Evolutionary conservation across 2,329 filamentous ascomycete species (phyloP), one percentile per base, ranked within the genome.

Genomic region (Calcarisporium arbuscula): DNA sequence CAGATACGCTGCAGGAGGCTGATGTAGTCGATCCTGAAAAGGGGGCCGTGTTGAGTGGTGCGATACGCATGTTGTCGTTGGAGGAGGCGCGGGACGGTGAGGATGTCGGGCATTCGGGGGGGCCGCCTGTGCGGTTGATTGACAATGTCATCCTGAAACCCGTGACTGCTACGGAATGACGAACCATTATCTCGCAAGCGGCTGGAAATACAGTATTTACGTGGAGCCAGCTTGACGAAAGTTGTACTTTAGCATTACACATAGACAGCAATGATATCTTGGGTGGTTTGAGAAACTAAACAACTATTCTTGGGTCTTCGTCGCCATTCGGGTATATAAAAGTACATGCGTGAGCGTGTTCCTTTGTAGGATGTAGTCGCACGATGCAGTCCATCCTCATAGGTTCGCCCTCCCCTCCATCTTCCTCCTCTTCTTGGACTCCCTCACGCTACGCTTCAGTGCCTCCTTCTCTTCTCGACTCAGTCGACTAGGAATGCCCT

Each of bases 31-130:
- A 95, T 50, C 68, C 72, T 0, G 60, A 63, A 0, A 77, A 67
- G 43, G 90, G 90, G 2, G 89, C 82, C 1, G 82, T 98, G 22
- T 60, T 98, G 38, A 96, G 90, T 54, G 88, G 86, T 4, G 92
- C 92, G 0, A 68, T 98, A 38, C 92, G 85, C 62, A 94, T 98
- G 82, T 56, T 86, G 29, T 84, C 88, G 0, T 66, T 95, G 2
- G 85, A 94, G 53, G 70, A 76, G 33, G 70, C 80, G 1, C 70
- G 68, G 31, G 64, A 76, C 6, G 84, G 74, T 1, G 89, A 96
- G 57, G 80, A 88, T 45, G 59, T 89, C 18, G 88, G 88, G 4
- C 77, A 77, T 41, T 72, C 75, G 36, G 80, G 78, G 4, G 81
- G 82, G 2, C 85, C 85, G 12, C 57, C 80, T 1, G 92, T 98